These are phyloP conservation scores for Fonsecaea pugnacius DNA, from an alignment of 2,329 filamentous ascomycete genomes.

Conservation along the genomic window DNA sequence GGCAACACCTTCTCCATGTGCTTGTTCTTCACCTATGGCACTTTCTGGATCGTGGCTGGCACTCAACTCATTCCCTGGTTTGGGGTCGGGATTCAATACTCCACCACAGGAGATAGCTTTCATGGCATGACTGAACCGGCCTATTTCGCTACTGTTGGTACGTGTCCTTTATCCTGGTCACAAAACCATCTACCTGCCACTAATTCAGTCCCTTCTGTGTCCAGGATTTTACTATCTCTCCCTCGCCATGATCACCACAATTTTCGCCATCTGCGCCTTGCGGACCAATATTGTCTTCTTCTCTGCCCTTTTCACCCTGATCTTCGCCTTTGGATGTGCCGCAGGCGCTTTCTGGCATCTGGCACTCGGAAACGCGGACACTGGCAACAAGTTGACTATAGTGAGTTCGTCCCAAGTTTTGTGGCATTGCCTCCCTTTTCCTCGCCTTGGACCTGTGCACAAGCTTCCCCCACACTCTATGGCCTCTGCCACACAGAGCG, in stretches of 20 bases:
- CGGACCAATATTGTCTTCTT: conserved; percentile 74
- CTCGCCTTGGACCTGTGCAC: neutral
- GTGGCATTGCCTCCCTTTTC: neutral
- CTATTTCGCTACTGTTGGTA: conserved; percentile 27
- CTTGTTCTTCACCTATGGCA: conserved; percentile 53
- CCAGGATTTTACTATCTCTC: conserved; percentile 27
- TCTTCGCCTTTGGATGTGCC: conserved; percentile 22
- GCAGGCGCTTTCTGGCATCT: conserved; percentile 24
- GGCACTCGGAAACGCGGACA: conserved; percentile 16
- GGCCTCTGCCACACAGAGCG: neutral
- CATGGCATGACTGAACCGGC: conserved; percentile 18
- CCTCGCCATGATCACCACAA: conserved; percentile 20
- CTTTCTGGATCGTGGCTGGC: conserved; percentile 55
- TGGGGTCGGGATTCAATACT: conserved; percentile 19
- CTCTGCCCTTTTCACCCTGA: conserved; percentile 22
- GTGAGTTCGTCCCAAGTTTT: conserved; percentile 5
- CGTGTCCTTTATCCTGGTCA: neutral
- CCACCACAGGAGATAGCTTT: conserved; percentile 10
- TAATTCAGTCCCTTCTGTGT: neutral
- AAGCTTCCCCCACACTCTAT: neutral
- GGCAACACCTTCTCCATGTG: conserved; percentile 59
- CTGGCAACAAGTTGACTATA: conserved; percentile 14
- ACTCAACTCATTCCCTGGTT: conserved; percentile 22
- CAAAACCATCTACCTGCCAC: neutral
- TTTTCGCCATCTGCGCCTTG: conserved; percentile 48